Percentiles rank a stretch among this genome's conserved stretches.
Conservation (phyloP, 768 basidiomycete genomes). For the Pleurotus giganteus region DNA sequence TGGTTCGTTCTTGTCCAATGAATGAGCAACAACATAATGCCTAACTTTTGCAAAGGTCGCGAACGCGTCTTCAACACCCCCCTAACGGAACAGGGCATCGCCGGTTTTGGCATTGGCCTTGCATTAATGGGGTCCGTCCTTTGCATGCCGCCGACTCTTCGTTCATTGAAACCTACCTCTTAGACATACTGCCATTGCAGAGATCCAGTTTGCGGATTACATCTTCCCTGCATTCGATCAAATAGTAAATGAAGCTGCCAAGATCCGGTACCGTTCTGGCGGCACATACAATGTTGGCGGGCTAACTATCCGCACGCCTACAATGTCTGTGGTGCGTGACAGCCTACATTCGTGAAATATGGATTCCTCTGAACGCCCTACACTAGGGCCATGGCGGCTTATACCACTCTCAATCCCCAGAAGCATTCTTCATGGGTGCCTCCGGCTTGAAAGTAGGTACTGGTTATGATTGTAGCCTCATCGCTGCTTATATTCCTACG, state of each 20-base stretch:
- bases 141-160: background rate
- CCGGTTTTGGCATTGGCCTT: conserved; percentile 90
- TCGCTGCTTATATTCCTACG: conserved; percentile 16
- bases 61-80: conserved; percentile 97
- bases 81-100: conserved; percentile 90
- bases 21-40: background rate
- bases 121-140: conserved; percentile 74
- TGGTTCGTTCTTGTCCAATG: conserved; percentile 43
- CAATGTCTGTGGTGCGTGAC: conserved; percentile 76
- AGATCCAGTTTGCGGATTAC: conserved; percentile 90
- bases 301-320: conserved; percentile 80
- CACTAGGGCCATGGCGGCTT: conserved; percentile 75
- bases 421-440: conserved; percentile 92
- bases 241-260: conserved; percentile 95
- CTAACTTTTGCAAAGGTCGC: conserved; percentile 47
- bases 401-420: conserved; percentile 95
- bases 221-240: conserved; percentile 96
- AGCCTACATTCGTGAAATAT: conserved; percentile 16
- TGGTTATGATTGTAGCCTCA: background rate
- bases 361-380: conserved; percentile 1
- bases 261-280: conserved; percentile 87
- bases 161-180: background rate
- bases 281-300: conserved; percentile 81
- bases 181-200: conserved; percentile 84
- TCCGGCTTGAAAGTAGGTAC: conserved; percentile 75